Evolutionary conservation across 768 basidiomycete genomes (phyloP).

Genomic region (Pseudohyphozyma bogoriensis): DNA sequence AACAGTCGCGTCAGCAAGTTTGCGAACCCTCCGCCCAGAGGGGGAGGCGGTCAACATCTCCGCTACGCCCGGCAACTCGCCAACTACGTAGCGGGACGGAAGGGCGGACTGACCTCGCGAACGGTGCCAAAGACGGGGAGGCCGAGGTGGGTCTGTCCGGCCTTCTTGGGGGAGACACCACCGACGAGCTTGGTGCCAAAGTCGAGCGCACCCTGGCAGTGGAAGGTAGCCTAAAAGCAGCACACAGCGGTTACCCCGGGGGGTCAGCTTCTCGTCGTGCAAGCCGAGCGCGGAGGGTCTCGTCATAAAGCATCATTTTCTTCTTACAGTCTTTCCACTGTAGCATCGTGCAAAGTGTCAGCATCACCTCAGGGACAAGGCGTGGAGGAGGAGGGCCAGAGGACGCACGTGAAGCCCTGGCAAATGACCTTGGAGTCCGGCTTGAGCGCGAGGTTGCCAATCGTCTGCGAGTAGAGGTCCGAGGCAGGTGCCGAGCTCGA

Average conservation of each 20-base stretch:
- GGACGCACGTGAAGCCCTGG: slow-evolving; percentile 46
- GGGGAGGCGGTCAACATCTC: not conserved
- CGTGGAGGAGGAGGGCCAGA: not conserved
- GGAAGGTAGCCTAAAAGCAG: slow-evolving; percentile 74
- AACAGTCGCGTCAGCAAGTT: not conserved
- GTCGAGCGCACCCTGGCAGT: slow-evolving; percentile 79
- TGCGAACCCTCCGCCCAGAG: not conserved
- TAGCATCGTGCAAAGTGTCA: slow-evolving; percentile 44
- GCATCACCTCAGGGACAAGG: too few species aligned
- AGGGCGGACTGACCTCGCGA: slow-evolving; percentile 66
- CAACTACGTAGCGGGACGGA: too few species aligned
- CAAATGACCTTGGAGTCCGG: slow-evolving; percentile 89
- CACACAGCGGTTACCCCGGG: too few species aligned
- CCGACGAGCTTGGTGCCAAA: slow-evolving; percentile 98
- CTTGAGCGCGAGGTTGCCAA: slow-evolving; percentile 81
- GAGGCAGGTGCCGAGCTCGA: not conserved
- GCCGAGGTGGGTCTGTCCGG: slow-evolving; percentile 87
- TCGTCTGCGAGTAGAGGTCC: slow-evolving; percentile 64
- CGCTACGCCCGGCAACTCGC: not conserved
- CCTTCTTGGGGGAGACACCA: slow-evolving; percentile 93
- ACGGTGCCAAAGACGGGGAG: slow-evolving; percentile 89
- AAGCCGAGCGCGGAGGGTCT: too few species aligned
- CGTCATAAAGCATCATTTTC: not conserved
- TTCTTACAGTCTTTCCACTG: slow-evolving; percentile 72
- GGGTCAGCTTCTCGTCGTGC: too few species aligned